These are phyloP conservation scores for Aurinia saxatilis DNA, from an alignment of 345 rosid genomes.

Conservation along the genomic window DNA sequence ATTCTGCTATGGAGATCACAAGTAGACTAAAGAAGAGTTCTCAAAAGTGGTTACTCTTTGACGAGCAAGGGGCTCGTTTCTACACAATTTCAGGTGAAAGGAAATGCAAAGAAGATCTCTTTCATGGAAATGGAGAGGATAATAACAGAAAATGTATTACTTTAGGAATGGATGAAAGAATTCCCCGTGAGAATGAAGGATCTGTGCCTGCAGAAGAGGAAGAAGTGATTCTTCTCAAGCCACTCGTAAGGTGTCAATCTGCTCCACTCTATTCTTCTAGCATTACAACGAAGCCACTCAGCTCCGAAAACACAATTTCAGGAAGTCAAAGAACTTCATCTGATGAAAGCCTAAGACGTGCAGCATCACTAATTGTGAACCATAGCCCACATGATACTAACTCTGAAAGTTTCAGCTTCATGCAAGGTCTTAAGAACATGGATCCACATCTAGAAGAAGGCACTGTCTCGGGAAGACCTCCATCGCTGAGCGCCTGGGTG, in stretches of 20 bases:
- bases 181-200: slow-evolving; percentile 31
- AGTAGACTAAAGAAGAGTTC: slow-evolving; percentile 35
- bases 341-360: slow-evolving; percentile 74
- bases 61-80: slow-evolving; percentile 32
- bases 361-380: slow-evolving; percentile 54
- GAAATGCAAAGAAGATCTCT: slow-evolving; percentile 19
- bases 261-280: slow-evolving; percentile 51
- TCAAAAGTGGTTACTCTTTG: slow-evolving; percentile 50
- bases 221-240: slow-evolving; percentile 94
- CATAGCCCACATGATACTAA: slow-evolving; percentile 35
- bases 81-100: slow-evolving; percentile 12
- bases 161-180: slow-evolving; percentile 7
- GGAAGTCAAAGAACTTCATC: slow-evolving; percentile 34
- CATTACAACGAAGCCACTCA: slow-evolving; percentile 22
- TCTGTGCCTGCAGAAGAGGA: slow-evolving; percentile 64
- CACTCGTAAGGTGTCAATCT: slow-evolving; percentile 76
- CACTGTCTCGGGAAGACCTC: slow-evolving; percentile 58
- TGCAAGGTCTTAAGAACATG: slow-evolving; percentile 36
- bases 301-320: slow-evolving; percentile 21
- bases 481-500: slow-evolving; percentile 86
- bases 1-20: slow-evolving; percentile 56
- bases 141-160: slow-evolving; percentile 8
- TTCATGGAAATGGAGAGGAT: slow-evolving; percentile 20
- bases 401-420: slow-evolving; percentile 41
- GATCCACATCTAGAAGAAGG: slow-evolving; percentile 36